phyloP scores from a whole-genome alignment of 2,329 filamentous ascomycete genomes.

The Emmonsiellopsis sp. region DNA sequence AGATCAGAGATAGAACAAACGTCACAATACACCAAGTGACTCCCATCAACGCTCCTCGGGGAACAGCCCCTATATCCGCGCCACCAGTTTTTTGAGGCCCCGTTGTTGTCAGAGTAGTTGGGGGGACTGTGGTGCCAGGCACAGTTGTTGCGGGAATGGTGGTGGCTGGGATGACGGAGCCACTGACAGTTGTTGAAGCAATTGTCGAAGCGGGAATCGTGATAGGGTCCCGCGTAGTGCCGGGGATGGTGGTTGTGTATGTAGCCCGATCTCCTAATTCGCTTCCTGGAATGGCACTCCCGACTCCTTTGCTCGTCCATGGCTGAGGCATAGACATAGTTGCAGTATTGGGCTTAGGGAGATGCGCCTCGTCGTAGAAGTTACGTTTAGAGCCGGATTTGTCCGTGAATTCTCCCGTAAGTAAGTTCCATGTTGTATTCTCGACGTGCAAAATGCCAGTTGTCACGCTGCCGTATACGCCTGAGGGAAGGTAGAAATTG shows the following conservation, averaged over 20 bases:
- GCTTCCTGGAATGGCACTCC: slow-evolving; percentile 37
- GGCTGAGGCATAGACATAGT: slow-evolving; percentile 37
- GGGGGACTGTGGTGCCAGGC: neutral
- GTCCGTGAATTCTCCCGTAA: slow-evolving; percentile 37
- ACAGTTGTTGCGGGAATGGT: slow-evolving; percentile 1
- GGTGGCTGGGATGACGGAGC: slow-evolving; percentile 5
- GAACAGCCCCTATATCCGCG: neutral
- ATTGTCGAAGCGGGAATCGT: slow-evolving; percentile 3
- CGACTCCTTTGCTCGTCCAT: slow-evolving; percentile 39
- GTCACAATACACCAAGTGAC: neutral
- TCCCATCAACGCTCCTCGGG: neutral
- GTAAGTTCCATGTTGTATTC: slow-evolving; percentile 30
- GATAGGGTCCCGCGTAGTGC: neutral
- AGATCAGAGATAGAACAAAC: neutral
- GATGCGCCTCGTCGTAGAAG: slow-evolving; percentile 33
- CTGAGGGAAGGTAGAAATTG: slow-evolving; percentile 40
- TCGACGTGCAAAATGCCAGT: slow-evolving; percentile 35
- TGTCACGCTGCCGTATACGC: slow-evolving; percentile 38
- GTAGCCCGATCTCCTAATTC: slow-evolving; percentile 26
- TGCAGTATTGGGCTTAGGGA: slow-evolving; percentile 35
- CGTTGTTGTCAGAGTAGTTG: neutral
- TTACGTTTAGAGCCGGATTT: slow-evolving; percentile 32
- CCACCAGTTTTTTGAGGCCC: neutral
- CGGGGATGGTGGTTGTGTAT: neutral
- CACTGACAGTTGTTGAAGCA: neutral